Percentiles rank a stretch among this genome's conserved stretches.
Evolutionary conservation across 1,284 basidiomycete species (phyloP).

Genomic region (Caloboletus firmus): DNA sequence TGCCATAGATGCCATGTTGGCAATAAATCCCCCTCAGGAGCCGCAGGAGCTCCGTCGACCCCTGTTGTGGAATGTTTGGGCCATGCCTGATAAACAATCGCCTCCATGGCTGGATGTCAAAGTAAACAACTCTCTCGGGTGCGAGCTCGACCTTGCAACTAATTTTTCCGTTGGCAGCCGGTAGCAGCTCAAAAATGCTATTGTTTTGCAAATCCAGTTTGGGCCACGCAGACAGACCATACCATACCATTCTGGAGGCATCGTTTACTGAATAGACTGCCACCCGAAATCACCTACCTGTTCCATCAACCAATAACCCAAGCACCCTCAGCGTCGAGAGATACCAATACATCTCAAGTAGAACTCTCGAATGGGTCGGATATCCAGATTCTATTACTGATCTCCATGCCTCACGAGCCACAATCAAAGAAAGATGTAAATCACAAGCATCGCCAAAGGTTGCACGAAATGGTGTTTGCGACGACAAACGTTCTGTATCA

Average conservation of each 20-base stretch:
- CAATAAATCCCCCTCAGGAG: not conserved
- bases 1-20: conserved; percentile 26
- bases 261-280: conserved; percentile 15
- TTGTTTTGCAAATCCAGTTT: not conserved
- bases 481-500: conserved; percentile 24
- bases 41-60: conserved; percentile 15
- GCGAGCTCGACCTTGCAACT: not conserved
- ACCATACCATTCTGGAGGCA: conserved; percentile 23
- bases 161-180: conserved; percentile 22
- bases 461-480: conserved; percentile 28
- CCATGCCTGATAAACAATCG: conserved; percentile 2
- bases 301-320: conserved; percentile 23
- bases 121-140: conserved; percentile 12
- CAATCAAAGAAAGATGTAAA: not conserved
- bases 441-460: not conserved
- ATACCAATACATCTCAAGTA: not conserved
- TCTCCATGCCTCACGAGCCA: conserved; percentile 28
- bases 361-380: conserved; percentile 21
- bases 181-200: conserved; percentile 20
- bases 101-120: conserved; percentile 22
- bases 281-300: conserved; percentile 31
- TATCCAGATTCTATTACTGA: conserved; percentile 29
- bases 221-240: conserved; percentile 1
- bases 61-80: conserved; percentile 25
- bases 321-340: not conserved